Evolutionary conservation across 345 rosid genomes (phyloP), one percentile per base, ranked within the genome.

Genomic region (Arabidopsis suecica): DNA sequence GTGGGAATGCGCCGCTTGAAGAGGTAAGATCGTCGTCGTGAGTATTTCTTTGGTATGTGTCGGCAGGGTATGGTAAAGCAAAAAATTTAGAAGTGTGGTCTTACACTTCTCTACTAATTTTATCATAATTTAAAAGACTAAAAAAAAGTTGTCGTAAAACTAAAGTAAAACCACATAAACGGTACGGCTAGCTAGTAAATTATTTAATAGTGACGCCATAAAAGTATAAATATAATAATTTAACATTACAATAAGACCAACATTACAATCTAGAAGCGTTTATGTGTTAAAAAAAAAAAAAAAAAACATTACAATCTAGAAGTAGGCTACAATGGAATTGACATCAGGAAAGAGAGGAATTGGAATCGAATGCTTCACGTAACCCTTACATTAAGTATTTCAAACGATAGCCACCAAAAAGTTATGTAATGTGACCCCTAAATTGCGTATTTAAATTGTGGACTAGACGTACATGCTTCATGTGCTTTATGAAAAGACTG

Each of bases 1-100:
- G 97, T 69, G 99, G 97, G 53, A 95, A 95, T 84, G 97, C 99
- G 44, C 87, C 98, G 6, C 72, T 94, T 78, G 98, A 94, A 85
- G 98, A 94, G 96, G 98, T 91, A 57, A 44, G 6, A 59, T 45
- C 34, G 0, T 58, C 54, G 5, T 44, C 45, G 2, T 69, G 3
- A 36, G 22, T 51, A 5, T 3, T 5, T 42, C 7, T 50, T 7
- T 34, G 44, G 36, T 66, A 16, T 16, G 18, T 16, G 18, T 16
- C 18, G 32, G 3, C 30, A 28, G 30, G 30, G 30, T 2, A 4
- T 2, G 3, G 30, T 28, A 28, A 28, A 28, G 32, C 32, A 28
- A 28, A 28, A 28, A 25, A 25, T 1, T 12, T 11, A 11, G 4
- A 38, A 41, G 1, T 4, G 44, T 42, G 47, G 2, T 7, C 47